A percentile compares a stretch with the other conserved stretches of the same genome.
Evolutionary conservation across 106 monocot species (phyloP).

Genomic region (Narthecium ossifragum): DNA sequence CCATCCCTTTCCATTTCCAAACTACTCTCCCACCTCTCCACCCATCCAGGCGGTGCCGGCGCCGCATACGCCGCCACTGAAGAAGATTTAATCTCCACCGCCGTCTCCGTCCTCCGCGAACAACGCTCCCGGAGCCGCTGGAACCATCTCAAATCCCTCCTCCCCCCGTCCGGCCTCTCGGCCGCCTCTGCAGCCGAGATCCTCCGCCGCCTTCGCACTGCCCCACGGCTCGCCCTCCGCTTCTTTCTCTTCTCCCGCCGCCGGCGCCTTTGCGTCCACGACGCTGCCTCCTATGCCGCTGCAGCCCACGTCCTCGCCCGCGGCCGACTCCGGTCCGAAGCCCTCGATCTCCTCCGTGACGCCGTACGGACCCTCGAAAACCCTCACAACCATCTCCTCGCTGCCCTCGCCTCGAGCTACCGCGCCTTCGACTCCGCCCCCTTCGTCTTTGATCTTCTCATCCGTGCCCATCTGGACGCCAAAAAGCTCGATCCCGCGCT

Average conservation of each 20-base stretch:
- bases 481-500: slow-evolving; percentile 31
- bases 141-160: not conserved
- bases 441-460: slow-evolving; percentile 68
- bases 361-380: not conserved
- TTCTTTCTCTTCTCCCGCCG: slow-evolving; percentile 5
- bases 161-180: not conserved
- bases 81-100: slow-evolving; percentile 5
- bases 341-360: not conserved
- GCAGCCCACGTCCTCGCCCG: slow-evolving; percentile 1
- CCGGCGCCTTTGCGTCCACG: not conserved
- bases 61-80: not conserved
- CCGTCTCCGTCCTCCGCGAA: slow-evolving; percentile 1
- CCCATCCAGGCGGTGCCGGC: not conserved
- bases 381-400: not conserved
- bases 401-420: slow-evolving; percentile 37
- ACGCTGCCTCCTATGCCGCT: slow-evolving; percentile 11
- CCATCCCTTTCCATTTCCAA: not conserved
- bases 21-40: not conserved
- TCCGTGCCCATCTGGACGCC: slow-evolving; percentile 42
- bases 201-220: slow-evolving; percentile 6
- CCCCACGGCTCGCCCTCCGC: slow-evolving; percentile 2
- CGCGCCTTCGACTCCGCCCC: slow-evolving; percentile 60
- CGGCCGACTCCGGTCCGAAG: not conserved
- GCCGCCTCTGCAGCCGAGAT: not conserved
- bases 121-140: slow-evolving; percentile 4